Conservation (phyloP, 176 grass and related monocot species). For the Lolium rigidum region DNA sequence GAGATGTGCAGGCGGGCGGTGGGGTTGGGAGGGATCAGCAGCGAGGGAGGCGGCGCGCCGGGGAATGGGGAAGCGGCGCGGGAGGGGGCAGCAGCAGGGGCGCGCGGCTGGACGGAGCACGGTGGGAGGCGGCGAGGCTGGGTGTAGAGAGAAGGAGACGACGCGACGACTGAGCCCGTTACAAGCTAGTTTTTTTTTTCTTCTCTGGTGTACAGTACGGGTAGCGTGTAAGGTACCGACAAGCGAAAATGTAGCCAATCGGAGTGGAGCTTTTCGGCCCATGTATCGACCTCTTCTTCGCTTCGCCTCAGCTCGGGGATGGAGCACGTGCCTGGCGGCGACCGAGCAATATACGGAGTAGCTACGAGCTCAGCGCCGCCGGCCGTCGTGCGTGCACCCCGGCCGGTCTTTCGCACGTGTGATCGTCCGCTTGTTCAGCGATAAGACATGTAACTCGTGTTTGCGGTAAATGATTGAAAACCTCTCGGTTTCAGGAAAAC, state of each 20-base stretch:
- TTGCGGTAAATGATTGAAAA: too few species aligned
- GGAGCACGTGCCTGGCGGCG: constrained; percentile 17
- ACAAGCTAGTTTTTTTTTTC: constrained; percentile 10
- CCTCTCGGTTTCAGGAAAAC: too few species aligned
- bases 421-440: not conserved
- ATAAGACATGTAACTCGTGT: not conserved
- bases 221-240: not conserved
- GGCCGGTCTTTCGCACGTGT: constrained; percentile 16
- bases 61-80: not conserved
- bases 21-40: not conserved
- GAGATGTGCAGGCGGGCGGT: not conserved
- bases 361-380: not conserved
- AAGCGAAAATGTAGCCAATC: not conserved
- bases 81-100: not conserved
- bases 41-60: not conserved
- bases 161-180: constrained; percentile 19
- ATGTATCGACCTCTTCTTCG: constrained; percentile 13
- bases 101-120: constrained; percentile 18
- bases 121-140: not conserved
- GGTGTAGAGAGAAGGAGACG: not conserved
- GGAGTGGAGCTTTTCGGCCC: not conserved
- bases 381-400: not conserved
- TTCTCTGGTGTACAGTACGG: not conserved
- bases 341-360: not conserved
- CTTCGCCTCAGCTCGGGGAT: not conserved